Evolutionary conservation across 352 stramenopile species (phyloP).

Genomic region (Detonula confervacea): DNA sequence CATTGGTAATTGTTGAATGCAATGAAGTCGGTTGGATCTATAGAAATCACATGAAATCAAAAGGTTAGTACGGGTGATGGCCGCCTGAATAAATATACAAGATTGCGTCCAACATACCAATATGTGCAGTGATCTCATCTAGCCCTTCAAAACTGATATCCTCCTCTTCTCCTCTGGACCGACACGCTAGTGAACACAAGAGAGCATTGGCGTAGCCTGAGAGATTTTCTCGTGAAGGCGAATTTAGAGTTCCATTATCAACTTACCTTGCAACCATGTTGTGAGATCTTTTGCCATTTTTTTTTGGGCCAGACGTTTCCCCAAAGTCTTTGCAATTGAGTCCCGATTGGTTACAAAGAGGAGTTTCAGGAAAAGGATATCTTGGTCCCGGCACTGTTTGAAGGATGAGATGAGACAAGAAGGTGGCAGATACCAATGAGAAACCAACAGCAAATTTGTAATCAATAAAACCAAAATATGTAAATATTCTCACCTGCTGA

Average conservation of each 20-base stretch:
- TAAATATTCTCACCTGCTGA: slow-evolving; percentile 24
- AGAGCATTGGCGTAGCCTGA: too few species aligned
- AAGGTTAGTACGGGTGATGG: too few species aligned
- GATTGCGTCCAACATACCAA: too few species aligned
- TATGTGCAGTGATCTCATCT: slow-evolving; percentile 70
- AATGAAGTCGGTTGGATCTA: slow-evolving; percentile 83
- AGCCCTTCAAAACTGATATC: slow-evolving; percentile 63
- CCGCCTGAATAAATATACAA: too few species aligned
- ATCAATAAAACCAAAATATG: background rate
- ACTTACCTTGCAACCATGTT: slow-evolving; percentile 62
- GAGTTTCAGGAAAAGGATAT: slow-evolving; percentile 79
- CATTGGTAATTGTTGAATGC: slow-evolving; percentile 80
- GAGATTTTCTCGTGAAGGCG: too few species aligned
- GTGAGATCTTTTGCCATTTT: slow-evolving; percentile 75
- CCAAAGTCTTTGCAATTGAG: slow-evolving; percentile 73
- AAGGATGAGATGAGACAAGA: background rate
- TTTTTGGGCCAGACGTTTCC: slow-evolving; percentile 80
- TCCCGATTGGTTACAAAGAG: slow-evolving; percentile 82
- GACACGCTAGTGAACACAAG: slow-evolving; percentile 29
- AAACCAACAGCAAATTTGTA: background rate
- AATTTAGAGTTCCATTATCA: too few species aligned
- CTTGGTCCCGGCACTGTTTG: slow-evolving; percentile 57
- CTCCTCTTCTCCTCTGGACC: slow-evolving; percentile 33
- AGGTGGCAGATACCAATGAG: background rate
- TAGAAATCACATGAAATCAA: too few species aligned